phyloP scores from a whole-genome alignment of 2,329 filamentous ascomycete genomes.

The Aspergillus nomiae region DNA sequence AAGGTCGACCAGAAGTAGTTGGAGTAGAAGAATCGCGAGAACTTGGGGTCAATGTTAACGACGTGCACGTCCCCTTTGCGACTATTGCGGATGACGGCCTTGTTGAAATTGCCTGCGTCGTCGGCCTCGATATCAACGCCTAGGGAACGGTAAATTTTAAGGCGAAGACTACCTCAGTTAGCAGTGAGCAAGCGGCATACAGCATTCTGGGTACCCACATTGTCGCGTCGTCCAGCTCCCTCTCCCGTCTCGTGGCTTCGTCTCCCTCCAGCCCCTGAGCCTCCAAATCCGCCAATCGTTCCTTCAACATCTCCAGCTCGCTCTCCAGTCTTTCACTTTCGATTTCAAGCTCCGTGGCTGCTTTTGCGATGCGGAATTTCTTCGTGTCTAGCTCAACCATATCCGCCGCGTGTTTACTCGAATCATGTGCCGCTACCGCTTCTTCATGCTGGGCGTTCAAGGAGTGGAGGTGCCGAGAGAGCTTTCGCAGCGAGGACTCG shows the following conservation, averaged over 20 bases:
- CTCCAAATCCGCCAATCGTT: conserved; percentile 78
- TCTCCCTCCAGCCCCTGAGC: conserved; percentile 81
- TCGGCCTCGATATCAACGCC: conserved; percentile 89
- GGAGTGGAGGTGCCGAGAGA: conserved; percentile 74
- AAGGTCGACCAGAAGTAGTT: conserved; percentile 95
- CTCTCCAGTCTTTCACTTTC: conserved; percentile 89
- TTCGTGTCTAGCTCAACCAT: conserved; percentile 88
- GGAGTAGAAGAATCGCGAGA: conserved; percentile 87
- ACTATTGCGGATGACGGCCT: conserved; percentile 82
- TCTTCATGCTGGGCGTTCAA: conserved; percentile 76
- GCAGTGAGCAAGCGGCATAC: neutral
- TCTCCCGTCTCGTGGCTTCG: conserved; percentile 52
- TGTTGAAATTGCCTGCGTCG: conserved; percentile 76
- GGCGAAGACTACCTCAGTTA: conserved; percentile 60
- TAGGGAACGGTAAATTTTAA: conserved; percentile 88
- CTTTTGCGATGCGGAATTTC: conserved; percentile 94
- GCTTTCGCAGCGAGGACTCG: conserved; percentile 67
- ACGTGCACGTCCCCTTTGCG: conserved; percentile 91
- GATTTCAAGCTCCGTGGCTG: conserved; percentile 83
- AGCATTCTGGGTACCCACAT: conserved; percentile 35
- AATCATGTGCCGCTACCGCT: conserved; percentile 72
- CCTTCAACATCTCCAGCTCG: conserved; percentile 73
- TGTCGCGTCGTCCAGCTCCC: conserved; percentile 53
- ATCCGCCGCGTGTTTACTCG: conserved; percentile 75
- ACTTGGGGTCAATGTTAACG: conserved; percentile 90